Evolutionary conservation across 768 basidiomycete species (phyloP).

Genomic region (Pisolithus albus): DNA sequence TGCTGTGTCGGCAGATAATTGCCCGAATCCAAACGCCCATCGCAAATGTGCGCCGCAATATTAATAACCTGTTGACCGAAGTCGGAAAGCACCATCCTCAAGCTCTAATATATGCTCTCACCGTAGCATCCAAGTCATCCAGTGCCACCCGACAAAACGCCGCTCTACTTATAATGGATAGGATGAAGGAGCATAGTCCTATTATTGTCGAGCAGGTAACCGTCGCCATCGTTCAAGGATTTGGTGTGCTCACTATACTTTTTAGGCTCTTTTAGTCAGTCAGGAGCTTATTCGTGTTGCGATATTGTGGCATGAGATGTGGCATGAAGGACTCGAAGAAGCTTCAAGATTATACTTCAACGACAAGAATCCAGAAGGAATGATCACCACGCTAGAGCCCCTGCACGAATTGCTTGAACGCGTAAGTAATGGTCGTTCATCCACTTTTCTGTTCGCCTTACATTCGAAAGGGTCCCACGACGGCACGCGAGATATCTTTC

Average conservation of each 20-base stretch:
- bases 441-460: slow-evolving; percentile 1
- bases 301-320: slow-evolving; percentile 97
- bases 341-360: slow-evolving; percentile 95
- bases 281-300: slow-evolving; percentile 95
- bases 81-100: slow-evolving; percentile 97
- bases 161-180: slow-evolving; percentile 81
- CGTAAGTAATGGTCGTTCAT: slow-evolving; percentile 36
- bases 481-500: slow-evolving; percentile 92
- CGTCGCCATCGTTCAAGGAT: background rate
- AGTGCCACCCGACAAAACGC: slow-evolving; percentile 75
- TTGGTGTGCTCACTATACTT: slow-evolving; percentile 3
- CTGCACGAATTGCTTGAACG: slow-evolving; percentile 88
- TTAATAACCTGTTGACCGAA: slow-evolving; percentile 80
- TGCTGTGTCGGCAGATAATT: slow-evolving; percentile 61
- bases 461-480: slow-evolving; percentile 72
- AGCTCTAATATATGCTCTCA: slow-evolving; percentile 91
- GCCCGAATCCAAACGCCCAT: slow-evolving; percentile 96
- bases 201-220: slow-evolving; percentile 78
- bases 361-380: slow-evolving; percentile 93
- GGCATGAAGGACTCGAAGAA: slow-evolving; percentile 98
- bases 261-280: slow-evolving; percentile 77
- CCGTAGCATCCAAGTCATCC: slow-evolving; percentile 95
- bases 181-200: slow-evolving; percentile 88
- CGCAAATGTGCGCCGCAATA: slow-evolving; percentile 77
- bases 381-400: slow-evolving; percentile 91